phyloP scores from a whole-genome alignment of 768 basidiomycete genomes.

The Inosperma sp. region DNA sequence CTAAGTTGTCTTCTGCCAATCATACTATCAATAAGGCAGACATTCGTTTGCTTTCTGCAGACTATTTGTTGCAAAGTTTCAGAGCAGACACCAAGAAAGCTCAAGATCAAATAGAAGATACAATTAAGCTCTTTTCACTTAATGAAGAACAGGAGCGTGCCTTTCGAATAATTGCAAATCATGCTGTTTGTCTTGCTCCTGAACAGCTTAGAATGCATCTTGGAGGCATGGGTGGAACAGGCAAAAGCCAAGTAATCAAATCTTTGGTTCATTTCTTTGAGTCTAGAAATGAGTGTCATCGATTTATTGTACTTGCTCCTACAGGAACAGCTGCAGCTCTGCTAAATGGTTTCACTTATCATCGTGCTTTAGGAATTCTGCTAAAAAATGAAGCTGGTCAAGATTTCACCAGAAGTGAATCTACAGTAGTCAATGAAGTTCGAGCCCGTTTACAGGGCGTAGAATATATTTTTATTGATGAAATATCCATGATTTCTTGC shows the following conservation, averaged over 20 bases:
- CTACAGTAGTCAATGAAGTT: conserved; percentile 13
- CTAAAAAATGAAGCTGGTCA: not conserved
- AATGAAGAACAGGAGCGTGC: conserved; percentile 33
- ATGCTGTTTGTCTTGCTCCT: conserved; percentile 9
- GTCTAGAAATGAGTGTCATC: conserved; percentile 16
- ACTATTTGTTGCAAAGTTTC: conserved; percentile 1
- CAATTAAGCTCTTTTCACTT: not conserved
- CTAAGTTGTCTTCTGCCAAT: fast-evolving
- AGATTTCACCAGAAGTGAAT: not conserved
- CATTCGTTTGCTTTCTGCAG: not conserved
- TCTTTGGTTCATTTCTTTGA: conserved; percentile 22
- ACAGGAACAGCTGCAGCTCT: conserved; percentile 31
- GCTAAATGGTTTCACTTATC: conserved; percentile 34
- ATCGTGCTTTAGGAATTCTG: conserved; percentile 28
- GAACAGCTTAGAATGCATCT: conserved; percentile 29
- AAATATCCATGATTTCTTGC: conserved; percentile 41
- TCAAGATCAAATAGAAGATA: conserved; percentile 1
- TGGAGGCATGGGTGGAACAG: conserved; percentile 31
- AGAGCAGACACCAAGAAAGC: conserved; percentile 13
- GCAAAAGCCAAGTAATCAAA: conserved; percentile 28
- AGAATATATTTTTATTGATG: conserved; percentile 40
- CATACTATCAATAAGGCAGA: not conserved
- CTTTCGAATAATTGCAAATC: conserved; percentile 27
- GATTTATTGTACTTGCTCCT: conserved; percentile 27
- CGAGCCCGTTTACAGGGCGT: conserved; percentile 24